Conservation (phyloP, 2,329 filamentous ascomycete genomes). For the Coniochaeta sp. region DNA sequence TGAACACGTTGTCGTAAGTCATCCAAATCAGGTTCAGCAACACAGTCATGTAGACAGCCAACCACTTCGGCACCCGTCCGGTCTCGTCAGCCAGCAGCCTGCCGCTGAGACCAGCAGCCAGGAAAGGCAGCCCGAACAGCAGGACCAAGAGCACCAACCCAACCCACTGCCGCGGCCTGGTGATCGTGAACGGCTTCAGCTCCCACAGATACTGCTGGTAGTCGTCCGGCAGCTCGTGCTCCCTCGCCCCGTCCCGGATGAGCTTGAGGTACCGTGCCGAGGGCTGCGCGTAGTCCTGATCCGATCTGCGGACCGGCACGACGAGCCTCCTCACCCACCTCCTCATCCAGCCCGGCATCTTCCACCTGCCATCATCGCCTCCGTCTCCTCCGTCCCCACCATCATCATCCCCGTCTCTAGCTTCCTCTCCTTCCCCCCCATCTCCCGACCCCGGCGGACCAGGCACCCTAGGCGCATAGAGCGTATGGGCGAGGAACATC, state of each 20-base stretch:
- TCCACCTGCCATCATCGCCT: slow-evolving; percentile 3
- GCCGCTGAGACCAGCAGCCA: slow-evolving; percentile 38
- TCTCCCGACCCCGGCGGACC: slow-evolving; percentile 17
- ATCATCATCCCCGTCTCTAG: slow-evolving; percentile 1
- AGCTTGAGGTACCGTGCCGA: slow-evolving; percentile 78
- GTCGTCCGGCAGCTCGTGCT: slow-evolving; percentile 70
- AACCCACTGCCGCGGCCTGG: slow-evolving; percentile 55
- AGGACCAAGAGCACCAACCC: slow-evolving; percentile 57
- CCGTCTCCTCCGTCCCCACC: slow-evolving; percentile 9
- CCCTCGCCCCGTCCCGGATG: slow-evolving; percentile 67
- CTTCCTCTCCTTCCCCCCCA: slow-evolving; percentile 9
- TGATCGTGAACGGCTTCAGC: slow-evolving; percentile 64
- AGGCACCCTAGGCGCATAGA: slow-evolving; percentile 59
- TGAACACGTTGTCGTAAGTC: slow-evolving; percentile 37
- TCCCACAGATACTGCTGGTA: slow-evolving; percentile 68
- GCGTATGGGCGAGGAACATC: slow-evolving; percentile 76
- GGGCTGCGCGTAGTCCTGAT: slow-evolving; percentile 69
- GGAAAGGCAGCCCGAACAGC: slow-evolving; percentile 50
- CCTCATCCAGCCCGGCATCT: slow-evolving; percentile 16
- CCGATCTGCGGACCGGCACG: slow-evolving; percentile 42
- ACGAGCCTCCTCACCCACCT: slow-evolving; percentile 41
- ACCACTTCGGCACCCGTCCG: slow-evolving; percentile 62
- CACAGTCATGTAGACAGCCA: slow-evolving; percentile 41
- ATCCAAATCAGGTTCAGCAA: slow-evolving; percentile 44
- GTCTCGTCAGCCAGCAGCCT: slow-evolving; percentile 51